Evolutionary conservation across 768 basidiomycete species (phyloP).

Genomic region (Agrocybe chaxingu): DNA sequence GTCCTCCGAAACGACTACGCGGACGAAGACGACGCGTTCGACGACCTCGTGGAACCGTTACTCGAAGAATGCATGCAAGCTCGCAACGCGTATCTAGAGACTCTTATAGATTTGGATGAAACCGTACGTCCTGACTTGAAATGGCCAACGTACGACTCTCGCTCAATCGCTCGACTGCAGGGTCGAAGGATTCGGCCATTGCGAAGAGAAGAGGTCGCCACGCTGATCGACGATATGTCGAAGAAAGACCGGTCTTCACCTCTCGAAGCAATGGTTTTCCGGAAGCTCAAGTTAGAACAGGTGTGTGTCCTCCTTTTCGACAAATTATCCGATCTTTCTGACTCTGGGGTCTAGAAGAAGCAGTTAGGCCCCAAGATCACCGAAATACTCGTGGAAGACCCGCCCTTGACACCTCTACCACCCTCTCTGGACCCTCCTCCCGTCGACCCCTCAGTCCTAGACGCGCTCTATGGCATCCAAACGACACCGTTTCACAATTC

Average conservation of each 20-base stretch:
- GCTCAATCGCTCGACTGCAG: neutral
- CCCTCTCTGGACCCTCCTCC: conserved; percentile 20
- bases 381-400: conserved; percentile 15
- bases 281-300: conserved; percentile 45
- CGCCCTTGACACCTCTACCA: conserved; percentile 32
- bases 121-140: conserved; percentile 11
- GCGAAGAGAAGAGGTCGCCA: conserved; percentile 15
- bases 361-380: conserved; percentile 23
- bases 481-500: conserved; percentile 66
- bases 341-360: conserved; percentile 22
- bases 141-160: neutral
- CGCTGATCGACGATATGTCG: conserved; percentile 24
- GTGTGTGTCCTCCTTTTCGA: conserved; percentile 21
- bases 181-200: conserved; percentile 10
- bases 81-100: conserved; percentile 18
- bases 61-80: conserved; percentile 25
- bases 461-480: conserved; percentile 51
- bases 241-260: conserved; percentile 17
- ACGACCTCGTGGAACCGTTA: conserved; percentile 26
- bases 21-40: conserved; percentile 21
- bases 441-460: conserved; percentile 35
- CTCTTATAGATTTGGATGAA: conserved; percentile 19
- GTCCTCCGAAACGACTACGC: conserved; percentile 3
- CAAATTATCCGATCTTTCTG: neutral
- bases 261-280: conserved; percentile 30